Percentiles rank a stretch among this genome's conserved stretches.
Evolutionary conservation across 805 yeast species (phyloP).

Genomic region (Allodekkera sacchari): DNA sequence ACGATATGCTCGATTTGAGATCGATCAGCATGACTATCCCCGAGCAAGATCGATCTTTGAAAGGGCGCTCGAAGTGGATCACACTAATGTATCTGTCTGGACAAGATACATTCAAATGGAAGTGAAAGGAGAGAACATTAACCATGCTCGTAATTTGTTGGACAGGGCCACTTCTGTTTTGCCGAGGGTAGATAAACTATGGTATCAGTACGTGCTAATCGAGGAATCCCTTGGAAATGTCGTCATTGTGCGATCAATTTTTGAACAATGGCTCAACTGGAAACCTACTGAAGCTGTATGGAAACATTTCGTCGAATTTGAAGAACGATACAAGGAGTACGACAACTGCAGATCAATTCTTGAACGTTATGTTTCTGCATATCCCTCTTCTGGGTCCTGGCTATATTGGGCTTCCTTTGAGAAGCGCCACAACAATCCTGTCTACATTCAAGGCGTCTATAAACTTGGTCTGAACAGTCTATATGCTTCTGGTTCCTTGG

Average conservation of each 20-base stretch:
- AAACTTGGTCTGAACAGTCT: conserved; percentile 57
- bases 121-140: conserved; percentile 59
- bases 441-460: conserved; percentile 54
- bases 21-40: conserved; percentile 65
- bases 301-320: conserved; percentile 68
- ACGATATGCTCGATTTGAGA: conserved; percentile 83
- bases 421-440: conserved; percentile 34
- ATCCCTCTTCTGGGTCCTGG: conserved; percentile 58
- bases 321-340: conserved; percentile 46
- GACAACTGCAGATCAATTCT: conserved; percentile 53
- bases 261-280: conserved; percentile 77
- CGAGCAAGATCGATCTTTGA: conserved; percentile 86
- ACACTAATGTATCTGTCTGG: conserved; percentile 79
- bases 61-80: conserved; percentile 72
- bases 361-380: conserved; percentile 43
- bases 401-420: conserved; percentile 70
- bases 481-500: conserved; percentile 22
- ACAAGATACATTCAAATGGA: conserved; percentile 74
- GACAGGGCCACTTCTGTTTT: conserved; percentile 67
- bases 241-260: conserved; percentile 53
- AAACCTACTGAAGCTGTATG: conserved; percentile 61
- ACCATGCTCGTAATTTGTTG: conserved; percentile 81
- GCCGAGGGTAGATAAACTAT: conserved; percentile 77
- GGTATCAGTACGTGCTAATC: conserved; percentile 76
- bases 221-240: conserved; percentile 72